Conservation (phyloP, 345 rosid genomes). For the Sonneratia alba region DNA sequence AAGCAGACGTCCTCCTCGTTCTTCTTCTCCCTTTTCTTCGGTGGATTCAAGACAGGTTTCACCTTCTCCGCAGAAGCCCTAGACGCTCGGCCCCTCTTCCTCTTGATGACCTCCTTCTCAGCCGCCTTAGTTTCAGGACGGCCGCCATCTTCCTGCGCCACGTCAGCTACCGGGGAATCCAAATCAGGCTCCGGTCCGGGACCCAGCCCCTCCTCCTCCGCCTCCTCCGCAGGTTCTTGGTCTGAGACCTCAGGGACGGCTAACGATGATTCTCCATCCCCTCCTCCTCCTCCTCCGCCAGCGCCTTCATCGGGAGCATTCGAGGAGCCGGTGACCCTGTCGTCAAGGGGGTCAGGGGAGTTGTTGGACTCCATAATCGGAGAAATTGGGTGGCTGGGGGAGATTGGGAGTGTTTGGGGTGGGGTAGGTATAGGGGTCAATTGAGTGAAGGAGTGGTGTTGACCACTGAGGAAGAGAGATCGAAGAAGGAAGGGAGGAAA, state of each 20-base stretch:
- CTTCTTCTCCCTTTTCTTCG: slow-evolving; percentile 18
- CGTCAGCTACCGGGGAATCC: slow-evolving; percentile 9
- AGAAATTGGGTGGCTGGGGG: not conserved
- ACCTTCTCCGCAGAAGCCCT: slow-evolving; percentile 15
- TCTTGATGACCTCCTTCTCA: slow-evolving; percentile 24
- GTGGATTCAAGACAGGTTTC: slow-evolving; percentile 11
- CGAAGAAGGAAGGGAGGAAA: not conserved
- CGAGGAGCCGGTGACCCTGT: not conserved
- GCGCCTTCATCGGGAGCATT: not conserved
- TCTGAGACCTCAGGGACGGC: not conserved
- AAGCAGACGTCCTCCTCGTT: slow-evolving; percentile 92
- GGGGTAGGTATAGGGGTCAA: not conserved
- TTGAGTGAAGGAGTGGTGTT: not conserved
- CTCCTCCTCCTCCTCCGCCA: not conserved
- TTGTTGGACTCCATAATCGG: not conserved
- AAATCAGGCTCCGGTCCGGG: not conserved
- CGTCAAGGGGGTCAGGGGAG: not conserved
- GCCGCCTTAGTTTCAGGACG: slow-evolving; percentile 9
- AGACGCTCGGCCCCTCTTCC: slow-evolving; percentile 71
- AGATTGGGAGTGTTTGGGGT: not conserved
- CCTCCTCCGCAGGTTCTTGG: not conserved
- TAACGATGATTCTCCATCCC: not conserved
- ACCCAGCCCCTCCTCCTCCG: not conserved
- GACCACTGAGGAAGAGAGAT: not conserved
- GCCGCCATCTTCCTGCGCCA: slow-evolving; percentile 11